Evolutionary conservation across 345 rosid species (phyloP).

Genomic region (Carallia brachiata): DNA sequence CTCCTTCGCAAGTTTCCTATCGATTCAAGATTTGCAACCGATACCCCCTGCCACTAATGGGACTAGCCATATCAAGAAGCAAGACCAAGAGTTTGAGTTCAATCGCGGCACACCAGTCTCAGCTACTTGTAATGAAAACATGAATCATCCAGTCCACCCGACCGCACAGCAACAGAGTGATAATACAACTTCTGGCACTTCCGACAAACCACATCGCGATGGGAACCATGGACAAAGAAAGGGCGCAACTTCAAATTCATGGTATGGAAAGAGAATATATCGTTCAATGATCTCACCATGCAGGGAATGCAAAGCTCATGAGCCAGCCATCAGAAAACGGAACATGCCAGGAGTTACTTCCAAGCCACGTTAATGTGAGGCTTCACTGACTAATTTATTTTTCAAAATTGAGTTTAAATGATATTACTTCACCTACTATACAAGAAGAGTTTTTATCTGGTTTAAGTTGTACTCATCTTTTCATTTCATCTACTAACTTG

Average conservation of each 20-base stretch:
- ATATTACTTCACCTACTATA: background rate
- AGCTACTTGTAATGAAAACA: constrained; percentile 5
- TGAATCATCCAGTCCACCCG: constrained; percentile 10
- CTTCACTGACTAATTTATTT: background rate
- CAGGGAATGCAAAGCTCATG: constrained; percentile 37
- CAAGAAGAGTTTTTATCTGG: too few relatives aligned
- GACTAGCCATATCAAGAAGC: constrained; percentile 4
- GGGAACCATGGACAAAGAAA: constrained; percentile 24
- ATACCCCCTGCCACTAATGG: constrained; percentile 12
- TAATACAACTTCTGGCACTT: background rate
- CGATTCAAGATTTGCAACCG: constrained; percentile 39
- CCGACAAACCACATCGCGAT: constrained; percentile 13
- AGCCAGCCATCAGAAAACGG: constrained; percentile 22
- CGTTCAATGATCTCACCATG: constrained; percentile 40
- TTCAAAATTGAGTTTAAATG: background rate
- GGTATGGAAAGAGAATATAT: constrained; percentile 27
- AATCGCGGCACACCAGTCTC: constrained; percentile 7
- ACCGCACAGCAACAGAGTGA: constrained; percentile 5
- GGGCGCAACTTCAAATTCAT: constrained; percentile 18
- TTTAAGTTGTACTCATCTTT: too few relatives aligned
- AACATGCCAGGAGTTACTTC: background rate
- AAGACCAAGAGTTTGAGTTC: constrained; percentile 33
- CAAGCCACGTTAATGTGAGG: constrained; percentile 9
- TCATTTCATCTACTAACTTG: too few relatives aligned
- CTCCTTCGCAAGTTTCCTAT: constrained; percentile 41